These are phyloP conservation scores for Jasminum sambac DNA, from an alignment of 257 asterid species.

Conservation along the genomic window DNA sequence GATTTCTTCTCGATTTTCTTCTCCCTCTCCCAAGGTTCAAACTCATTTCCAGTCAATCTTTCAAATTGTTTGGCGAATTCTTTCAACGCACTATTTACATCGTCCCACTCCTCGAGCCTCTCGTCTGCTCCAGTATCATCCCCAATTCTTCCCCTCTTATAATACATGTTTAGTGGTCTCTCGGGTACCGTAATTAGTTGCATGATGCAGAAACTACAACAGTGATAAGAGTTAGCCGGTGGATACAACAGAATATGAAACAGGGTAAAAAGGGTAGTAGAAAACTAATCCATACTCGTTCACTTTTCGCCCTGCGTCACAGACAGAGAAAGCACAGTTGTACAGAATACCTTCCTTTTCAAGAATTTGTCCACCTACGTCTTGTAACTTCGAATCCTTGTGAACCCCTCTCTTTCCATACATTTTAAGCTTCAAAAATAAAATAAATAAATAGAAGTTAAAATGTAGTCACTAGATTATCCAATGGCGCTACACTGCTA, in stretches of 20 bases:
- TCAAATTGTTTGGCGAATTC: conserved; percentile 60
- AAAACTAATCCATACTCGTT: conserved; percentile 54
- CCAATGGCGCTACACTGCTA: background rate
- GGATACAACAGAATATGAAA: background rate
- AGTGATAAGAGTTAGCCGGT: background rate
- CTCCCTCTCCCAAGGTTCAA: conserved; percentile 78
- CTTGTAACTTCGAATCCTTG: conserved; percentile 69
- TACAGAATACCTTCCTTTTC: conserved; percentile 72
- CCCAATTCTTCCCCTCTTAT: conserved; percentile 62
- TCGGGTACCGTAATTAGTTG: conserved; percentile 68
- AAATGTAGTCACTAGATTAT: too few species aligned
- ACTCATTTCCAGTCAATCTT: conserved; percentile 62
- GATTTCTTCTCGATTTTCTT: conserved; percentile 58
- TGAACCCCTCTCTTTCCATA: conserved; percentile 90
- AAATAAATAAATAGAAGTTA: background rate
- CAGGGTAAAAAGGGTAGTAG: background rate
- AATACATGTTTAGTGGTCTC: conserved; percentile 60
- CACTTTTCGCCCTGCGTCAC: conserved; percentile 43
- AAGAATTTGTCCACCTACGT: conserved; percentile 61
- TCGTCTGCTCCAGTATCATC: conserved; percentile 48
- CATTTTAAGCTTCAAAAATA: conserved; percentile 56
- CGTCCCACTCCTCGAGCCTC: conserved; percentile 56
- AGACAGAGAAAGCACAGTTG: conserved; percentile 65
- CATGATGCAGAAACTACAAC: conserved; percentile 51
- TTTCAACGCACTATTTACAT: conserved; percentile 41